Evolutionary conservation across 176 grass and related monocot genomes (phyloP).

Genomic region (Aechmea fasciata): DNA sequence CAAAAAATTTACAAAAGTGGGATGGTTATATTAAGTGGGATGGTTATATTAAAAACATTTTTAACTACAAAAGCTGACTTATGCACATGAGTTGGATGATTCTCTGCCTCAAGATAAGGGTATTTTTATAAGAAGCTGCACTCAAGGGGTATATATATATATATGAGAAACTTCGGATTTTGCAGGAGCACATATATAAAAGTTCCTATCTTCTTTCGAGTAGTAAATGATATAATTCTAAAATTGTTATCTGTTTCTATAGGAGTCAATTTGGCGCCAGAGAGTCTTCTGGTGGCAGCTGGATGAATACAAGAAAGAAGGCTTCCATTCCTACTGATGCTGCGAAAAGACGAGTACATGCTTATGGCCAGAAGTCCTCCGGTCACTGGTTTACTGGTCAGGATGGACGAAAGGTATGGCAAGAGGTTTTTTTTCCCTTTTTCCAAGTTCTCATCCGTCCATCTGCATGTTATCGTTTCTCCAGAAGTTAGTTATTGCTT

Average conservation of each 20-base stretch:
- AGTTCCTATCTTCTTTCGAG: too few species aligned
- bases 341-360: conserved; percentile 59
- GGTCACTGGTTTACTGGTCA: conserved; percentile 80
- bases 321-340: conserved; percentile 43
- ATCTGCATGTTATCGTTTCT: not conserved
- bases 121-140: too few species aligned
- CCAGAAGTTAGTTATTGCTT: not conserved
- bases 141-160: too few species aligned
- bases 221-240: not conserved
- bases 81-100: too few species aligned
- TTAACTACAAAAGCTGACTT: too few species aligned
- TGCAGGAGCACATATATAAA: too few species aligned
- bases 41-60: too few species aligned
- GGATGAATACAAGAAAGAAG: conserved; percentile 29
- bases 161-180: too few species aligned
- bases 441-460: conserved; percentile 2
- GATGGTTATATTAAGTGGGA: too few species aligned
- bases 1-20: too few species aligned
- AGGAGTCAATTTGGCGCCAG: conserved; percentile 29
- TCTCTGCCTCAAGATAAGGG: too few species aligned
- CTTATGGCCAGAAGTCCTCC: conserved; percentile 42
- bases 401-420: conserved; percentile 55
- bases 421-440: not conserved
- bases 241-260: conserved; percentile 1
- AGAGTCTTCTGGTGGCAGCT: conserved; percentile 17